Evolutionary conservation across 140 eudicot genomes (phyloP).

Genomic region (Erigeron philadelphicus): DNA sequence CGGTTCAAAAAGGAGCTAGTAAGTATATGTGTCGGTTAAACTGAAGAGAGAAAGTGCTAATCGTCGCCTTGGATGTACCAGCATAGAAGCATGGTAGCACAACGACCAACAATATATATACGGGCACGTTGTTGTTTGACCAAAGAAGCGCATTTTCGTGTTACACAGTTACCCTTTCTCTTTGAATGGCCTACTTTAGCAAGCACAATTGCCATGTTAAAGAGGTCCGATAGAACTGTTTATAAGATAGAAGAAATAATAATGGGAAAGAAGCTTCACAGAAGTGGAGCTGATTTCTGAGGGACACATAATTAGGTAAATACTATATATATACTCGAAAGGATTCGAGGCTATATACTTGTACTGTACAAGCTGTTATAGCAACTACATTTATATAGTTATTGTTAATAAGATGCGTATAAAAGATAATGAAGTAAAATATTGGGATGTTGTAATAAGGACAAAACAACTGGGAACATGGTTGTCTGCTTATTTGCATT

Average conservation of each 20-base stretch:
- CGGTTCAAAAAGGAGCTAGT: not conserved
- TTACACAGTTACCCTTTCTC: slow-evolving; percentile 43
- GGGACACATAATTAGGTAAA: not conserved
- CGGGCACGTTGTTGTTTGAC: slow-evolving; percentile 73
- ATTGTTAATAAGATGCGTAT: slow-evolving; percentile 3
- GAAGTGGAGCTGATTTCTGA: not conserved
- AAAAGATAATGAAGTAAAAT: slow-evolving; percentile 22
- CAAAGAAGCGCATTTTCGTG: slow-evolving; percentile 60
- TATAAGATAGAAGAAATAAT: not conserved
- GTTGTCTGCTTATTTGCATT: slow-evolving; percentile 28
- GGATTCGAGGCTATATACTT: not conserved
- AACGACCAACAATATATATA: slow-evolving; percentile 70
- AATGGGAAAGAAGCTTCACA: slow-evolving; percentile 9
- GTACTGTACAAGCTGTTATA: slow-evolving; percentile 1
- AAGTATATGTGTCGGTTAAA: not conserved
- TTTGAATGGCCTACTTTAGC: slow-evolving; percentile 21
- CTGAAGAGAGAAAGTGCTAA: slow-evolving; percentile 7
- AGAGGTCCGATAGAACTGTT: slow-evolving; percentile 11
- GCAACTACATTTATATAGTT: not conserved
- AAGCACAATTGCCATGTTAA: slow-evolving; percentile 22
- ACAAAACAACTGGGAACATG: slow-evolving; percentile 23
- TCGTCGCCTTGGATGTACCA: slow-evolving; percentile 88
- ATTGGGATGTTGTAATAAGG: slow-evolving; percentile 24
- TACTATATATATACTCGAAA: slow-evolving; percentile 17
- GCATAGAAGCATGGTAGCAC: slow-evolving; percentile 84